Evolutionary conservation across 78 protist genomes (phyloP), one percentile per base, ranked within the genome.

Genomic region (Dictyostelium intermedium): DNA sequence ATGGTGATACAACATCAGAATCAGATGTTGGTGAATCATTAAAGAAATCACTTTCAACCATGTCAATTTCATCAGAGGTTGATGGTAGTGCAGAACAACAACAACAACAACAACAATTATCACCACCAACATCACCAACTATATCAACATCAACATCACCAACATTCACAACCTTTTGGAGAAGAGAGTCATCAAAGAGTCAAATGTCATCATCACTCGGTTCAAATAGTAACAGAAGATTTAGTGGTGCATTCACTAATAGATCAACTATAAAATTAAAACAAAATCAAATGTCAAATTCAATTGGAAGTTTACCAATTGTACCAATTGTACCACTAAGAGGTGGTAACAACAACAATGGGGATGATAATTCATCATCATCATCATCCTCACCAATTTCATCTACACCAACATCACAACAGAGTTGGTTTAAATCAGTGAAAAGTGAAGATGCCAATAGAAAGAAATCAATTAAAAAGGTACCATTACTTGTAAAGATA

Each of bases 401-500:
- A 16, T 47, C 73, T 32, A 16, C 41, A 34, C 63, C 84, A 82
- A 23, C 56, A 34, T 30, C 86, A 23, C 32, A 3, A 18, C 41
- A 83, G n/a, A 32, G 83, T 34, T 86, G 92, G 92, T 86, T 79
- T 20, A 77, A 43, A 72, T 30, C 74, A 20, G 77, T 43, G 1
- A 86, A 86, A 32, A 39, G 8, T 4, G 91, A 66, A 1, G 76
- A 43, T 1, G 13, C 5, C 1, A 78, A 85, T 34, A n/a, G 20
- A n/a, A 72, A 76, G 16, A 78, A 78, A 61, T 81, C 91, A 25
- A 70, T 66, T 4, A 16, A 23, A 13, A 87, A 87, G 45, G 74
- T 50, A 45, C 84, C 84, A 39, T 63, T 61, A 7, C 20, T 76
- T 1, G 35, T 78, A 13, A 73, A 73, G 3, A 76, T 50, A 70